Conservation (phyloP, 2,329 filamentous ascomycete species). For the Fusarium sp. region DNA sequence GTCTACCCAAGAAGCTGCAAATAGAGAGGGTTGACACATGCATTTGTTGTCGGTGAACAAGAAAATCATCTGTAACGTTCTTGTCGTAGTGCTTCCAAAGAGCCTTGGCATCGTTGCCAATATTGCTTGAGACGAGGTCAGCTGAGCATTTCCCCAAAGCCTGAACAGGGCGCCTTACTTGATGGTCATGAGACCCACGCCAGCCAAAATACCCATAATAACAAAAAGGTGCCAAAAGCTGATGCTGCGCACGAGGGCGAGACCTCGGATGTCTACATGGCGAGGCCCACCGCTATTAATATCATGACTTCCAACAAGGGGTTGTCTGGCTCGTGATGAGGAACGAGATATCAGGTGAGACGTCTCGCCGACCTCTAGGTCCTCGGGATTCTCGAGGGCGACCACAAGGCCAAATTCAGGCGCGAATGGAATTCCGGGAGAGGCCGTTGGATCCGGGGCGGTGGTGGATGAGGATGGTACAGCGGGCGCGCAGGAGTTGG, state of each 20-base stretch:
- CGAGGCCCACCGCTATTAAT: conserved; percentile 78
- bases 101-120: conserved; percentile 87
- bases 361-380: conserved; percentile 71
- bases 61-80: conserved; percentile 74
- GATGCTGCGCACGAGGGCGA: conserved; percentile 72
- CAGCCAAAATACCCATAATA: conserved; percentile 89
- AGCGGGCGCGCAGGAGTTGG: conserved; percentile 34
- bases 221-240: conserved; percentile 93
- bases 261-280: conserved; percentile 89
- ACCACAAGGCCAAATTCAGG: conserved; percentile 43
- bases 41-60: conserved; percentile 83
- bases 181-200: conserved; percentile 97
- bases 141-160: conserved; percentile 7
- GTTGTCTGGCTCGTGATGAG: conserved; percentile 61
- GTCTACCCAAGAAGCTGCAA: conserved; percentile 82
- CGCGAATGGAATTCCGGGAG: conserved; percentile 41
- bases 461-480: conserved; percentile 31
- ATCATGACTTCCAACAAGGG: conserved; percentile 65
- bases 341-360: conserved; percentile 80
- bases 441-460: conserved; percentile 35
- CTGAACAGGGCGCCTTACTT: conserved; percentile 69
- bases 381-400: conserved; percentile 38
- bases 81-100: conserved; percentile 89
- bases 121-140: conserved; percentile 70
- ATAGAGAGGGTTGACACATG: conserved; percentile 95